Conservation (phyloP, 257 asterid genomes). For the Nicotiana otophora region DNA sequence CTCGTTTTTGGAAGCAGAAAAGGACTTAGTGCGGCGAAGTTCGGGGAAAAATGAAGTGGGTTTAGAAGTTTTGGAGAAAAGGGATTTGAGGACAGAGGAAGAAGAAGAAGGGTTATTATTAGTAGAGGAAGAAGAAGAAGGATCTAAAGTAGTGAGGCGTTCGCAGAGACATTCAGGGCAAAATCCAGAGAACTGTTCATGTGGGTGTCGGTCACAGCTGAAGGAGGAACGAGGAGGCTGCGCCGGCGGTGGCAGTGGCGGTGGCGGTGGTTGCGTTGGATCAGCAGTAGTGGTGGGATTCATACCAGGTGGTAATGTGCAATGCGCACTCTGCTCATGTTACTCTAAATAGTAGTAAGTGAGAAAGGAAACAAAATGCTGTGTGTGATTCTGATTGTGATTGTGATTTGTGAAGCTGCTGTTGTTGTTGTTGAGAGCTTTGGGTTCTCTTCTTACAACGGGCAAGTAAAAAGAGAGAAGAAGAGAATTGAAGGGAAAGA, state of each 20-base stretch:
- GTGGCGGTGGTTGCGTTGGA: slow-evolving; percentile 79
- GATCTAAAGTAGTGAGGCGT: slow-evolving; percentile 71
- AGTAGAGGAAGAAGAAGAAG: slow-evolving; percentile 52
- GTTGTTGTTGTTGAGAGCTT: not conserved
- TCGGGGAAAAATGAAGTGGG: slow-evolving; percentile 54
- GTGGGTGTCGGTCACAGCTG: slow-evolving; percentile 85
- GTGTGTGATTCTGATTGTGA: not conserved
- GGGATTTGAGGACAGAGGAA: slow-evolving; percentile 61
- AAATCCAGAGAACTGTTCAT: slow-evolving; percentile 73
- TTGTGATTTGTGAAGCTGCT: not conserved
- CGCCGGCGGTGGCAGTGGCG: slow-evolving; percentile 32
- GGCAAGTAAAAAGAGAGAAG: not conserved
- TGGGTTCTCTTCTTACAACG: slow-evolving; percentile 3
- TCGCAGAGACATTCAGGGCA: slow-evolving; percentile 91
- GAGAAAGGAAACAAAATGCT: not conserved
- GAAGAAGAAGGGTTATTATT: slow-evolving; percentile 40
- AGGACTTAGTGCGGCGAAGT: slow-evolving; percentile 78
- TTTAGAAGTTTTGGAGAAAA: slow-evolving; percentile 42
- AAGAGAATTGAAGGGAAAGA: slow-evolving; percentile 6
- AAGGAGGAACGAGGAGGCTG: slow-evolving; percentile 88
- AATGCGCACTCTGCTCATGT: slow-evolving; percentile 37
- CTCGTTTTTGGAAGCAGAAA: slow-evolving; percentile 81
- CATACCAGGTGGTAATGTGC: slow-evolving; percentile 49
- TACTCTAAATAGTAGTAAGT: not conserved
- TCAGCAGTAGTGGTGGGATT: slow-evolving; percentile 62